Evolutionary conservation across 345 rosid species (phyloP).

Genomic region (Lepidium aucheri): DNA sequence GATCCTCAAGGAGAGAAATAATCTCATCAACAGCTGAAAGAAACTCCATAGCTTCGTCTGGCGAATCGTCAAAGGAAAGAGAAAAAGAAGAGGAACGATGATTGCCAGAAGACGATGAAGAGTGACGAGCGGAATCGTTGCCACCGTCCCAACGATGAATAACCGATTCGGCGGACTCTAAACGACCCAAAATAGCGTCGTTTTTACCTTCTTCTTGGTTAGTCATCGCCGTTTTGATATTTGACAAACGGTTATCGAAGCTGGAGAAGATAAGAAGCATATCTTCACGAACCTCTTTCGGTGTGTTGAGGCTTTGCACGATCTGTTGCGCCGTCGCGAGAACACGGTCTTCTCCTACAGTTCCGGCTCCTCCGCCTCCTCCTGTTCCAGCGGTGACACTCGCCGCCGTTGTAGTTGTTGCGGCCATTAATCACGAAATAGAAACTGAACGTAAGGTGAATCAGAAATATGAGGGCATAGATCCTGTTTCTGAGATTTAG

Average conservation of each 20-base stretch:
- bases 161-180: constrained; percentile 63
- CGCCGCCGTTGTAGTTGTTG: constrained; percentile 32
- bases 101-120: constrained; percentile 39
- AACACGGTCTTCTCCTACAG: constrained; percentile 77
- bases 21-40: constrained; percentile 73
- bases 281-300: constrained; percentile 86
- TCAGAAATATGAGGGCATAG: constrained; percentile 5
- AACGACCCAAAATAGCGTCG: constrained; percentile 27
- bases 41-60: constrained; percentile 57
- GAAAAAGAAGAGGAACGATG: constrained; percentile 25
- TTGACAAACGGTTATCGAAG: constrained; percentile 89
- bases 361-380: neutral
- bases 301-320: constrained; percentile 84
- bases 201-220: constrained; percentile 27
- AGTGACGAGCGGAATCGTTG: constrained; percentile 29
- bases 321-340: constrained; percentile 98
- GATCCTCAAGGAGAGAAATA: constrained; percentile 42
- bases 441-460: neutral
- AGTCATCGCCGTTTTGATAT: constrained; percentile 63
- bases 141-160: constrained; percentile 54
- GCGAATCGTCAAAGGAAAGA: constrained; percentile 60
- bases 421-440: constrained; percentile 12
- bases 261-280: constrained; percentile 90
- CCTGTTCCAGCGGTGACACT: constrained; percentile 26
- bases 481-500: neutral